Conservation (phyloP, 129 eudicot genomes). For the Calendula officinalis region DNA sequence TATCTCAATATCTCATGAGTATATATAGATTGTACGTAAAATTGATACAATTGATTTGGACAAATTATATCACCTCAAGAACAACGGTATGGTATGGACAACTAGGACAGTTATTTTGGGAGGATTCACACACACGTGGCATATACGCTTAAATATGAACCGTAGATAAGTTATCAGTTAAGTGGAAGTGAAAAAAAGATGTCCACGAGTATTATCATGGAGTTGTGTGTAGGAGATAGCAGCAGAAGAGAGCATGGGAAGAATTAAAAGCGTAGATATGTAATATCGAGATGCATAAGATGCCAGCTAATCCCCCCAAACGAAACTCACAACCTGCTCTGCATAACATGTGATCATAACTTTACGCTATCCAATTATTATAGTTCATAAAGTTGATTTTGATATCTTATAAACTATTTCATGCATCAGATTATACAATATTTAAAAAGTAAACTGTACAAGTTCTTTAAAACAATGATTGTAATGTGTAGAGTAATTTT, state of each 20-base stretch:
- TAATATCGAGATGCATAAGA: slow-evolving; percentile 13
- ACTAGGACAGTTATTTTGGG: slow-evolving; percentile 11
- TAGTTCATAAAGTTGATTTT: no score
- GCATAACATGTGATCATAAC: slow-evolving; percentile 27
- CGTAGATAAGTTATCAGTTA: slow-evolving; percentile 28
- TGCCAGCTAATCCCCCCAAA: slow-evolving; percentile 20
- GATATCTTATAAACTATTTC: no score
- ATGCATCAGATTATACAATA: no score
- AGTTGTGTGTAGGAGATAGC: slow-evolving; percentile 21
- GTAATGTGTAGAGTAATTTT: no score
- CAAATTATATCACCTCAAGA: background rate
- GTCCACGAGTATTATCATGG: slow-evolving; percentile 15
- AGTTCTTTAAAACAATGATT: no score
- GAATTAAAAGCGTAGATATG: slow-evolving; percentile 24
- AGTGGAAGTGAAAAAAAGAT: slow-evolving; percentile 18
- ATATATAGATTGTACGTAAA: no score
- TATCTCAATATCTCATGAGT: no score
- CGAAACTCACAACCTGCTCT: slow-evolving; percentile 13
- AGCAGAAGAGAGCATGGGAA: slow-evolving; percentile 22
- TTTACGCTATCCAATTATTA: slow-evolving; percentile 20
- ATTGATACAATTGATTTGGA: slow-evolving; percentile 8
- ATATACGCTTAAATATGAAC: background rate
- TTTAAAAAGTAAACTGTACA: no score
- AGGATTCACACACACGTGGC: slow-evolving; percentile 10
- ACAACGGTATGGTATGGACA: slow-evolving; percentile 32